A percentile compares a stretch with the other conserved stretches of the same genome.
phyloP scores from a whole-genome alignment of 495 filamentous ascomycete genomes.

The Penicillium pancosmium region DNA sequence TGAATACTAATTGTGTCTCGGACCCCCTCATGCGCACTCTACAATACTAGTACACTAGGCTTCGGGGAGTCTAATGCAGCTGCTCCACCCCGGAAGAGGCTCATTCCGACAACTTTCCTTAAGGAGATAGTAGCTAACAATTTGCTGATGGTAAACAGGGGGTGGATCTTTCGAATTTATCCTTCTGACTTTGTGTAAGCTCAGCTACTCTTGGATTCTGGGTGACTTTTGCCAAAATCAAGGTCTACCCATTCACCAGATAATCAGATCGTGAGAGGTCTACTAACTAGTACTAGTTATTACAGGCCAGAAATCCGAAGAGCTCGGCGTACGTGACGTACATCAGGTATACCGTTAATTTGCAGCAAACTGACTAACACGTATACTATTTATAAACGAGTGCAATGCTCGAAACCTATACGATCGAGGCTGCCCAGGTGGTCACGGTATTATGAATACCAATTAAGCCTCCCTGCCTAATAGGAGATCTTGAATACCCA shows the following conservation, averaged over 20 bases:
- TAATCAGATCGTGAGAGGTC: no score
- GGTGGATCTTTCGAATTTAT: neutral
- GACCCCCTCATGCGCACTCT: neutral
- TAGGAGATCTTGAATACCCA: conserved; percentile 57
- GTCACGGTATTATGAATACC: no score
- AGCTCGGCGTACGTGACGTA: no score
- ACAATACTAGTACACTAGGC: neutral
- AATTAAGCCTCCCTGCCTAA: neutral
- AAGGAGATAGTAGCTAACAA: neutral
- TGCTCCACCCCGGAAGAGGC: neutral
- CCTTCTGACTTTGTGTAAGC: no score
- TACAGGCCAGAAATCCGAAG: no score
- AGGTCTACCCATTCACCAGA: neutral
- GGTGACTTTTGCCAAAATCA: neutral
- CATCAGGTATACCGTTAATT: no score
- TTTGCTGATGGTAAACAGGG: neutral
- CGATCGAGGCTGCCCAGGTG: no score
- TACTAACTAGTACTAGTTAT: no score
- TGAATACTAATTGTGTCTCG: neutral
- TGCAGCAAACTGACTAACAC: no score
- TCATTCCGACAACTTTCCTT: neutral
- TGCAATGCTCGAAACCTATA: neutral
- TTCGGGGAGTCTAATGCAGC: neutral
- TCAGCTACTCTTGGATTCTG: neutral
- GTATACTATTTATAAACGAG: neutral